Evolutionary conservation across 2,329 filamentous ascomycete genomes (phyloP).

Genomic region (Alternaria triticimaculans): DNA sequence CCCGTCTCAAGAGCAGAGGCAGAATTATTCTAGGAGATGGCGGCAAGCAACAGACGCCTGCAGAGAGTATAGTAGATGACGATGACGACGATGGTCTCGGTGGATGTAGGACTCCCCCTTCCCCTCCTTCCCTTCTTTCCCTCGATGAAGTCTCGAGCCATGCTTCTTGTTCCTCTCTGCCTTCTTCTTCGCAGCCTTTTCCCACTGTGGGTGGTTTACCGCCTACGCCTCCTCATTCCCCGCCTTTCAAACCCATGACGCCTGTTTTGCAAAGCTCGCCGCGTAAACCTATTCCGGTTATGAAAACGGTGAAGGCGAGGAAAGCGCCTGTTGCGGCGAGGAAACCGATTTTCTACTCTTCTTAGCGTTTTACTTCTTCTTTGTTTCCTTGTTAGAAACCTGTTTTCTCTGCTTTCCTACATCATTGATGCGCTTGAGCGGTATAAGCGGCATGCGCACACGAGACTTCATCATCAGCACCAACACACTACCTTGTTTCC

Average conservation of each 20-base stretch:
- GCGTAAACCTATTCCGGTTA: constrained; percentile 19
- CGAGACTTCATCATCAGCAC: constrained; percentile 2
- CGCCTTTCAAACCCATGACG: constrained; percentile 43
- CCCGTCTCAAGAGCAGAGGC: constrained; percentile 73
- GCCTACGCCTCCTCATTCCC: constrained; percentile 46
- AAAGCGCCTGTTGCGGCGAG: constrained; percentile 29
- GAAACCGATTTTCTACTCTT: constrained; percentile 27
- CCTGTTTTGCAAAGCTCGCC: constrained; percentile 41
- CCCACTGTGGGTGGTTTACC: constrained; percentile 6
- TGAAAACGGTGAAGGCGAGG: constrained; percentile 28
- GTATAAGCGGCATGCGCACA: background rate
- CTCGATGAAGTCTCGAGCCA: constrained; percentile 27
- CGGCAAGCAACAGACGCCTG: constrained; percentile 57
- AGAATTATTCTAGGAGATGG: constrained; percentile 70
- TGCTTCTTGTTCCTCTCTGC: constrained; percentile 19
- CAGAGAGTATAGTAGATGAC: constrained; percentile 73
- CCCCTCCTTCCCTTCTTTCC: constrained; percentile 32
- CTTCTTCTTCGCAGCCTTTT: background rate
- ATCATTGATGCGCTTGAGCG: background rate
- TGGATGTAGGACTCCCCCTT: constrained; percentile 70
- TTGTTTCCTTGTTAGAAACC: background rate
- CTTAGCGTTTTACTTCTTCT: constrained; percentile 2
- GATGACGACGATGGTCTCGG: constrained; percentile 90
- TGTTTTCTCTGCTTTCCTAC: background rate
- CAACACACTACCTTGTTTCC: background rate